Base-by-base conservation (phyloP, 75 land plant species). In the Pseudotsuga menziesii region DNA sequence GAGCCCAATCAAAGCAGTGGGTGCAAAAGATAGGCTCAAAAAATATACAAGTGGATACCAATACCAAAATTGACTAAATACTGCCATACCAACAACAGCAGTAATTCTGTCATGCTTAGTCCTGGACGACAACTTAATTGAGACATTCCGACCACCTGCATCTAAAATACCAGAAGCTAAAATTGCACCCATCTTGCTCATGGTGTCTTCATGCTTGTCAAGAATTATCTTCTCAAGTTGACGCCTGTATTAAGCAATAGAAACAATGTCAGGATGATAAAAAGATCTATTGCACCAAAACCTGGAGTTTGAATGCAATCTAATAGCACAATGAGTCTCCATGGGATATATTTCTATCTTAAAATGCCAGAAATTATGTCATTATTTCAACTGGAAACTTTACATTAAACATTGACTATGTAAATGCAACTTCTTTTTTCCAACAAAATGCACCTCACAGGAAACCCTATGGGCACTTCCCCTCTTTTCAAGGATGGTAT, bases 181-280 rank as follows among this genome's bases (percentile, higher is more conserved):
- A 60, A 97, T 97, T 59, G 99, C 99, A n/a, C 99, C 99, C 99
- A 97, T 97, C 85, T 97, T 97, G 85, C 97, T 94, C 99, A 97
- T 94, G 9, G 99, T 96, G 59, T 97, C 98, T 82, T 97, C 98
- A 84, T 97, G 99, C 77, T 97, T 97, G 83, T 97, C 99, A 58
- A 90, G 86, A 69, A 97, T 90, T 26, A 97, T 97, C 72, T 97
- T 97, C 80, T 97, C 99, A 27, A 97, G 82, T 78, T 97, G 99
- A 9, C 93, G 89, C 89, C 97, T 94, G 72, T 8, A 73, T 35
- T 44, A 25, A 67, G 27, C 12, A n/a, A 69, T n/a, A 41, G 39
- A 9, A 69, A 48, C 52, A 77, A 74, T 26, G n/a, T 8, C 78
- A 20, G 26, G 52, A 8, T 8, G 35, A 19, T 69, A n/a, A 69